Conservation (phyloP, 345 rosid species). For the Hypericum perforatum region DNA sequence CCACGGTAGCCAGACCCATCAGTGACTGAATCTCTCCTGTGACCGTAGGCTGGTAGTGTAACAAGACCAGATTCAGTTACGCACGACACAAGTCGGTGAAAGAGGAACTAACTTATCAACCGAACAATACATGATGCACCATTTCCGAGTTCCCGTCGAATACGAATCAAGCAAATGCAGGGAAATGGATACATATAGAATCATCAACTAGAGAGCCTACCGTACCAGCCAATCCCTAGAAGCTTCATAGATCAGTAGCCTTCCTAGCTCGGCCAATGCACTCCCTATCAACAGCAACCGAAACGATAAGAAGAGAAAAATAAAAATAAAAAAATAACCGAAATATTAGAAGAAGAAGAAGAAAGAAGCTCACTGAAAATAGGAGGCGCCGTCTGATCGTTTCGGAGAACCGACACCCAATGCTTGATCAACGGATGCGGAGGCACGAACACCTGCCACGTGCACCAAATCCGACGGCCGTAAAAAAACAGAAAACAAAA, state of each 20-base stretch:
- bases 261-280: conserved; percentile 90
- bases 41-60: conserved; percentile 55
- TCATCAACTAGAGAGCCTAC: conserved; percentile 4
- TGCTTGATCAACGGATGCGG: conserved; percentile 93
- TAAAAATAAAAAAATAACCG: too few species aligned
- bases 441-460: conserved; percentile 68
- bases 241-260: conserved; percentile 84
- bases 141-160: too few species aligned
- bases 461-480: neutral
- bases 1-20: conserved; percentile 79
- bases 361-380: conserved; percentile 51
- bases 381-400: conserved; percentile 74
- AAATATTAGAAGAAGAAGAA: neutral
- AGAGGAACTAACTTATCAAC: too few species aligned
- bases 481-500: too few species aligned
- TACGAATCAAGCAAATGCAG: too few species aligned
- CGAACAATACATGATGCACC: too few species aligned
- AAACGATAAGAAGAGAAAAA: too few species aligned
- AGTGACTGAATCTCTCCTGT: conserved; percentile 86
- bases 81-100: too few species aligned
- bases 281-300: conserved; percentile 27
- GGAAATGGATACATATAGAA: neutral
- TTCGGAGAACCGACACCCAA: conserved; percentile 79
- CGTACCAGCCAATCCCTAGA: conserved; percentile 90
- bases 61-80: neutral